Evolutionary conservation across 768 basidiomycete species (phyloP).

Genomic region (Mycena indigotica): DNA sequence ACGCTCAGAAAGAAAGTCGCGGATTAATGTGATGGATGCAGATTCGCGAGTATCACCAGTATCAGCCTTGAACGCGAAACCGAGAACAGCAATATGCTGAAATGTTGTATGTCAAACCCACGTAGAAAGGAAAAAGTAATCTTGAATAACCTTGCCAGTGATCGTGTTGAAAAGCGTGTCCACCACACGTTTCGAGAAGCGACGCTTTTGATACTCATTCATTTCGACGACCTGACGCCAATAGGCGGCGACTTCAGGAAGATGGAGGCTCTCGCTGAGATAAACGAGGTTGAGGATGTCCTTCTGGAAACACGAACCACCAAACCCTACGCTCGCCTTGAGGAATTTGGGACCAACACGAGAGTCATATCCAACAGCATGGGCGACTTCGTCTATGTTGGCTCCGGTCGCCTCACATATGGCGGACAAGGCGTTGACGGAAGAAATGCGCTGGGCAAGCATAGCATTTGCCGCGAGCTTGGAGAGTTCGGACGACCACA

Average conservation of each 20-base stretch:
- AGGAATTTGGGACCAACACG: slow-evolving; percentile 96
- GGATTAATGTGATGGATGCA: slow-evolving; percentile 90
- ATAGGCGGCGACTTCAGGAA: slow-evolving; percentile 96
- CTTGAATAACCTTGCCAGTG: slow-evolving; percentile 79
- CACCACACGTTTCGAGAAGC: slow-evolving; percentile 95
- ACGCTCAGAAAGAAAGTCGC: slow-evolving; percentile 89
- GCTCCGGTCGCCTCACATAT: slow-evolving; percentile 99
- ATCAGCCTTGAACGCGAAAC: slow-evolving; percentile 99
- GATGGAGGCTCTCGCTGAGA: slow-evolving; percentile 89
- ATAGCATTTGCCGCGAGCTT: slow-evolving; percentile 99
- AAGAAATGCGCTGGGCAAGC: slow-evolving; percentile 99
- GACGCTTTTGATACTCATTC: slow-evolving; percentile 97
- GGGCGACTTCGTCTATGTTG: slow-evolving; percentile 96
- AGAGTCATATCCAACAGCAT: slow-evolving; percentile 90
- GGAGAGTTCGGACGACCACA: slow-evolving; percentile 98
- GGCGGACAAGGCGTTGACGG: slow-evolving; percentile 95
- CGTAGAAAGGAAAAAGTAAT: not conserved
- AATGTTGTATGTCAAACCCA: slow-evolving; percentile 7
- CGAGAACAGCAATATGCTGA: slow-evolving; percentile 90
- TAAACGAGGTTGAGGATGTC: slow-evolving; percentile 99
- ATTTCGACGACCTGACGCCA: slow-evolving; percentile 97
- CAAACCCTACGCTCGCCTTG: slow-evolving; percentile 94
- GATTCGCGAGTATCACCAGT: slow-evolving; percentile 99
- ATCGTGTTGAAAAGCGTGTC: slow-evolving; percentile 99
- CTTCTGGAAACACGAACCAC: slow-evolving; percentile 99